Evolutionary conservation across 306 rosid species (phyloP).

Genomic region (Ammopiptanthus mongolicus): DNA sequence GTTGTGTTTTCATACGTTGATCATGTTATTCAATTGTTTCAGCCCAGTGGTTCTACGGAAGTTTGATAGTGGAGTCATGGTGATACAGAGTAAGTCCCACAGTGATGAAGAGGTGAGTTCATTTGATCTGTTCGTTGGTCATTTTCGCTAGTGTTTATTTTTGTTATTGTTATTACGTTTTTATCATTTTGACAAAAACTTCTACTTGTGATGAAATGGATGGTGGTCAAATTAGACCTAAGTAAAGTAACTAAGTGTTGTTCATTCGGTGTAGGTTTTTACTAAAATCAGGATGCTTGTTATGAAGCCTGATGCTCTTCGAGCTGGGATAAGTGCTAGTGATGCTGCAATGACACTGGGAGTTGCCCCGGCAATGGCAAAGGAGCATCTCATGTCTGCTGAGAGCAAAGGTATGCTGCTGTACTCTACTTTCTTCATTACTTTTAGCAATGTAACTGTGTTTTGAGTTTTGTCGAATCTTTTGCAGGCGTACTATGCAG

Average conservation of each 20-base stretch:
- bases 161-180: neutral
- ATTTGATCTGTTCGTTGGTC: neutral
- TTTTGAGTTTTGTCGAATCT: conserved; percentile 20
- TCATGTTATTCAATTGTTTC: conserved; percentile 20
- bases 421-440: neutral
- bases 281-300: conserved; percentile 67
- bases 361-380: conserved; percentile 96
- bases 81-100: conserved; percentile 85
- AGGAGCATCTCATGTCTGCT: conserved; percentile 92
- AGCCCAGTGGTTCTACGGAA: conserved; percentile 83
- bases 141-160: neutral
- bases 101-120: conserved; percentile 83
- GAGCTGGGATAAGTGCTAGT: conserved; percentile 81
- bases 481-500: conserved; percentile 87
- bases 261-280: conserved; percentile 51
- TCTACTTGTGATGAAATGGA: conserved; percentile 6
- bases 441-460: neutral
- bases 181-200: conserved; percentile 5
- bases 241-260: conserved; percentile 13
- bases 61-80: conserved; percentile 99
- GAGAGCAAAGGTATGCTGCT: conserved; percentile 74
- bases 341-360: conserved; percentile 93
- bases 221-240: conserved; percentile 13
- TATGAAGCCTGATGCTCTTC: conserved; percentile 72
- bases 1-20: neutral